Evolutionary conservation across 1,139 yeast genomes (phyloP), one percentile per base, ranked within the genome.

Genomic region (Pichia sp.): DNA sequence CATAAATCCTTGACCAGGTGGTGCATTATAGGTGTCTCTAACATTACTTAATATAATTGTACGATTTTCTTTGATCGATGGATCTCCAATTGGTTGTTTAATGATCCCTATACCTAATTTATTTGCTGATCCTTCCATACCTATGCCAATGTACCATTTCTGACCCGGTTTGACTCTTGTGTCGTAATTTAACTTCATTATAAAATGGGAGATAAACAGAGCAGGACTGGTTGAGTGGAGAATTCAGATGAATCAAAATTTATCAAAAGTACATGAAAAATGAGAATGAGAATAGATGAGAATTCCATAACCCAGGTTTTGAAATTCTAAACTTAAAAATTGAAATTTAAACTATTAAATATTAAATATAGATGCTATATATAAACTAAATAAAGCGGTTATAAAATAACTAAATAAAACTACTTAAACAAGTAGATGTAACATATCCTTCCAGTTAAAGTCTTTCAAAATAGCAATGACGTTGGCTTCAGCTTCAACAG

Each of bases 1-100:
- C 51, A 93, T 71, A 63, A 93, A 93, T 2, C 99, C 99, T 70
- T 93, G 97, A 1, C 99, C 99, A 2, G 99, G 96, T 7, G 99
- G 99, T 0, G 98, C 86, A 36, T 87, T 75, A 65, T 93, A 95
- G 0, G 99, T 93, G 67, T 93, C 96, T 73, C 99, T 78, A 46
- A 95, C 83, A 66, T 93, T 93, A 41, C 96, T 74, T 39, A 95
- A 74, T 1, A 93, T 88, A 53, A 77, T 78, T 0, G 96, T 95
- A 49, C 83, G 76, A 58, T 86, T 85, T 1, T 69, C 58, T 2
- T 69, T 59, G 2, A 18, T 25, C 3, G 79, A 63, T 25, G 84
- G 71, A 42, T 73, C 77, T 1, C 87, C 87, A 29, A 71, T 56
- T 10, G 73, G 69, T 59, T 95, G 99, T 61, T 79, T 83, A 52